A percentile compares a stretch with the other conserved stretches of the same genome.
phyloP scores from a whole-genome alignment of 495 filamentous ascomycete species.

The Barbatosphaeria neglecta region DNA sequence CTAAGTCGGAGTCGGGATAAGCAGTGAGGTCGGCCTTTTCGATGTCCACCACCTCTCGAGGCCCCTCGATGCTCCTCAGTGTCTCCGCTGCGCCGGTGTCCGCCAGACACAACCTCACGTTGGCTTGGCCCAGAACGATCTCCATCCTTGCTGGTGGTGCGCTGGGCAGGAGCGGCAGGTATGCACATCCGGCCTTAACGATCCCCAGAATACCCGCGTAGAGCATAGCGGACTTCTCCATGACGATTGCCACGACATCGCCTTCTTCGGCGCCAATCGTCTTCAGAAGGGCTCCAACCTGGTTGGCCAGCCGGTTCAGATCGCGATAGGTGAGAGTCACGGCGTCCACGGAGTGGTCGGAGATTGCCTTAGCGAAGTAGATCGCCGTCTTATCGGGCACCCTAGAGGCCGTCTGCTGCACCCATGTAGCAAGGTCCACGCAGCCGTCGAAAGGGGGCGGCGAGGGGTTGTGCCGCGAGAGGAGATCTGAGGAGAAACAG shows the following conservation, averaged over 20 bases:
- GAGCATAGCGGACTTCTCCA: conserved; percentile 57
- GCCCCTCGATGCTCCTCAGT: conserved; percentile 7
- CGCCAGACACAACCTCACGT: conserved; percentile 34
- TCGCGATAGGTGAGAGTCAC: conserved; percentile 47
- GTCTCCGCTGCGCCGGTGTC: conserved; percentile 10
- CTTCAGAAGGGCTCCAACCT: conserved; percentile 47
- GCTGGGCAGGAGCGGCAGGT: conserved; percentile 58
- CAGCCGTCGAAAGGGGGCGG: conserved; percentile 12
- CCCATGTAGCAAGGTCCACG: conserved; percentile 31
- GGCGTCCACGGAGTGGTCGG: conserved; percentile 11
- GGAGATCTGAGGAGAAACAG: conserved; percentile 21
- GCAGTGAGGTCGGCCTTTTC: conserved; percentile 13
- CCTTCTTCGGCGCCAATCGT: conserved; percentile 30
- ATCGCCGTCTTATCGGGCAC: conserved; percentile 45
- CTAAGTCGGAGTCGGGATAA: conserved; percentile 16
- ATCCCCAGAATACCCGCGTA: conserved; percentile 63
- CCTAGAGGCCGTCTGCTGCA: conserved; percentile 39
- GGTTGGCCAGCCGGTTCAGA: conserved; percentile 51
- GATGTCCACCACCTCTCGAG: conserved; percentile 22
- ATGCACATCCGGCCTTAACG: conserved; percentile 60
- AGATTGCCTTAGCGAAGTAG: conserved; percentile 41
- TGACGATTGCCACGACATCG: conserved; percentile 51
- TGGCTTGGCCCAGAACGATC: conserved; percentile 42
- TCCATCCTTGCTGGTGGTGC: conserved; percentile 44
- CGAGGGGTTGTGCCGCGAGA: conserved; percentile 37